Evolutionary conservation across 169 alveolate species (phyloP), one percentile per base, ranked within the genome.

Genomic region (Eimeria sp.): DNA sequence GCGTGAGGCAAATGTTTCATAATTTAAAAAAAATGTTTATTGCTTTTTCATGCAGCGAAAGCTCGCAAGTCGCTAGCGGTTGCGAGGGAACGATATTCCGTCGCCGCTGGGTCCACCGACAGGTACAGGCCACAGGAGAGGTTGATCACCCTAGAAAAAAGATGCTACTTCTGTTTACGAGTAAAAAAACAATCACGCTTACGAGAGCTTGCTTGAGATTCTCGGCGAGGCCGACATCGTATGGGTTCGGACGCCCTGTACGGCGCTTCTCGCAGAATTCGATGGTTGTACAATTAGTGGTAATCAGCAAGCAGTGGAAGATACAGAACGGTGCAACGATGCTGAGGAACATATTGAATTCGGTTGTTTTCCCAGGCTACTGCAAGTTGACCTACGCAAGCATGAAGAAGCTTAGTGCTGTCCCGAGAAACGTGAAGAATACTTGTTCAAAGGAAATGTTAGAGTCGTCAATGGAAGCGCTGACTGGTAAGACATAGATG

Each of bases 231-330:
- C 98, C 98, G 68, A 95, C 94, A 37, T 97, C 97, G 87, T 95
- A 97, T 49, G 96, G 95, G 72, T 87, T 95, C 68, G 54, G 85
- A 68, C 89, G 95, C 43, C 95, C 97, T 52, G 95, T 95, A 52
- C 97, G 95, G 30, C 97, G 96, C 52, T 95, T 95, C 77, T 97
- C 98, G 94, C 98, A 97, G 87, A 91, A 97, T 89, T 97, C 98
- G 87, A 97, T 93, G 23, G 98, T 97, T 10, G 98, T 95, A 60
- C 76, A 89, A 58, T 97, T 97, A 9, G 95, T 90, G 62, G 97
- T 89, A 64, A 97, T 93, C 64, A 95, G 90, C 72, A 46, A 60
- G 85, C 80, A 91, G 95, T 97, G 98, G 91, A 95, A 97, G 54
- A 97, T 76, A 96, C 91, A 89, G 95, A 97, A 97, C 3, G 97